Conservation (phyloP, 1,284 basidiomycete species). For the Phellopilus nigrolimitatus region DNA sequence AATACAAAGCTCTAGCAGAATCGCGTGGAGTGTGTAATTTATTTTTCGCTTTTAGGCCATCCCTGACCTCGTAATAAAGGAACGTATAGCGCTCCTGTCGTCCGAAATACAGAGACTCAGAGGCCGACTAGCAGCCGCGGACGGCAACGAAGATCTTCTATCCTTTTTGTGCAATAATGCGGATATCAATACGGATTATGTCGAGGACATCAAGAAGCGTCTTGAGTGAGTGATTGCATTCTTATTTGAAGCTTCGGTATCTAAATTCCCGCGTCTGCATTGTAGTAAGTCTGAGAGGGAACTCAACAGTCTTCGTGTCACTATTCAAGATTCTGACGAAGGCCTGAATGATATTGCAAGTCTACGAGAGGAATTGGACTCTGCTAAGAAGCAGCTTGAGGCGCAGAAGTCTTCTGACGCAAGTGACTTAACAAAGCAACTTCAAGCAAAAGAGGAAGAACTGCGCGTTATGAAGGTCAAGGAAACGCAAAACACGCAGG, state of each 20-base stretch:
- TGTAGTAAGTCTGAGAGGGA: constrained; percentile 11
- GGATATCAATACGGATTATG: constrained; percentile 53
- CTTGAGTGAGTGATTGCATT: constrained; percentile 51
- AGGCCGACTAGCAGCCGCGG: constrained; percentile 70
- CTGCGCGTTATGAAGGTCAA: constrained; percentile 52
- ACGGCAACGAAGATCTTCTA: constrained; percentile 70
- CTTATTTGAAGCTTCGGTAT: too few relatives aligned
- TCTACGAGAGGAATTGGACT: constrained; percentile 8
- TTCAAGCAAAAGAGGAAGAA: constrained; percentile 55
- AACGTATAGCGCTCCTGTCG: constrained; percentile 68
- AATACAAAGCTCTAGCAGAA: constrained; percentile 68
- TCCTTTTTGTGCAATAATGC: constrained; percentile 61
- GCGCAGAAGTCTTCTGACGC: constrained; percentile 44
- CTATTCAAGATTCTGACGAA: constrained; percentile 6
- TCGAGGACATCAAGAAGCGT: constrained; percentile 57
- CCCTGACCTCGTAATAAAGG: constrained; percentile 38
- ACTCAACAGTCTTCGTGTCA: constrained; percentile 7
- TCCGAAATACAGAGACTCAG: constrained; percentile 78
- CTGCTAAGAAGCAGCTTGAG: constrained; percentile 33
- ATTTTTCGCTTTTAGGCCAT: constrained; percentile 14
- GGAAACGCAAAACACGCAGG: constrained; percentile 50
- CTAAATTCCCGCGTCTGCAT: too few relatives aligned
- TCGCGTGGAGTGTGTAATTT: constrained; percentile 53
- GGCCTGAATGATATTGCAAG: constrained; percentile 2
- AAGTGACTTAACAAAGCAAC: constrained; percentile 1